A percentile compares a stretch with the other conserved stretches of the same genome.
Evolutionary conservation across 1,284 basidiomycete genomes (phyloP).

Genomic region (Trichosporon asahii): DNA sequence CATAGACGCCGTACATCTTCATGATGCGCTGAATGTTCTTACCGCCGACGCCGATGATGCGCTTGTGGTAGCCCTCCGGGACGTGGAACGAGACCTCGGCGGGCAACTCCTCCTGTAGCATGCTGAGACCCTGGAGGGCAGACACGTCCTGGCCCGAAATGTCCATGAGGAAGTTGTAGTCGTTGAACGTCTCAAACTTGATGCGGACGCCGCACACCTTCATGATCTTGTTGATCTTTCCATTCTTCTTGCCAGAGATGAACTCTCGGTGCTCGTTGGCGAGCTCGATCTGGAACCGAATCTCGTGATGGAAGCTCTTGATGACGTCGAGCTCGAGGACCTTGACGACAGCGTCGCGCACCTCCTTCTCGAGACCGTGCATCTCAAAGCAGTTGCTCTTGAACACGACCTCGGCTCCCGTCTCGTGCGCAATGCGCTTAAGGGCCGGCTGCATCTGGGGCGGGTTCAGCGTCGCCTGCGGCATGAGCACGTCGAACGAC

Average conservation of each 20-base stretch:
- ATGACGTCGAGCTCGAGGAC: slow-evolving; percentile 86
- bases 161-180: slow-evolving; percentile 98
- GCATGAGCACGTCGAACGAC: slow-evolving; percentile 86
- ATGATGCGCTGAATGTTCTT: slow-evolving; percentile 99
- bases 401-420: slow-evolving; percentile 92
- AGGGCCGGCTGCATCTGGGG: slow-evolving; percentile 79
- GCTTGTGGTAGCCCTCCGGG: slow-evolving; percentile 96
- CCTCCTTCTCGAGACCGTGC: slow-evolving; percentile 91
- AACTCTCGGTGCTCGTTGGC: slow-evolving; percentile 98
- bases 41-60: slow-evolving; percentile 97
- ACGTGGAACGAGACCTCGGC: slow-evolving; percentile 99
- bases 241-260: slow-evolving; percentile 96
- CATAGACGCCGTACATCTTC: slow-evolving; percentile 99
- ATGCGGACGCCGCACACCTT: slow-evolving; percentile 94
- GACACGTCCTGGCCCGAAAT: slow-evolving; percentile 76
- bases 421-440: slow-evolving; percentile 78
- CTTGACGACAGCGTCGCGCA: slow-evolving; percentile 78
- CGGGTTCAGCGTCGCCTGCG: slow-evolving; percentile 70
- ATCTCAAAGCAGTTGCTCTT: slow-evolving; percentile 97
- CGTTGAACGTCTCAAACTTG: slow-evolving; percentile 97
- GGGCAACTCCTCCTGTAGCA: slow-evolving; percentile 93
- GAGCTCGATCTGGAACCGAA: slow-evolving; percentile 96
- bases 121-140: slow-evolving; percentile 79
- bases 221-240: slow-evolving; percentile 98
- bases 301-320: slow-evolving; percentile 88